phyloP scores from a whole-genome alignment of 2,329 filamentous ascomycete species.

The Beauveria asiatica region DNA sequence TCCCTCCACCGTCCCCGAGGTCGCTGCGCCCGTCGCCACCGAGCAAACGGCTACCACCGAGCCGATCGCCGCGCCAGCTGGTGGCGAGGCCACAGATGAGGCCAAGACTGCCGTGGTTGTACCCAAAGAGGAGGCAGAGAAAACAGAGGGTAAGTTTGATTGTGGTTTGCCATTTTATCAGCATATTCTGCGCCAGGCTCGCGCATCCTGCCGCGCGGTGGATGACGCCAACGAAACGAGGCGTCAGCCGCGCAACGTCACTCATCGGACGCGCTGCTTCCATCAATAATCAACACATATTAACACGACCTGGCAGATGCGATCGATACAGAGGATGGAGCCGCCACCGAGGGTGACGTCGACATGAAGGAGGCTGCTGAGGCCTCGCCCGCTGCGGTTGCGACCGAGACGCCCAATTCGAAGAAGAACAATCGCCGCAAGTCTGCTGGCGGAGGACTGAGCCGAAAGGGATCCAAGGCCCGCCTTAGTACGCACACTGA shows the following conservation, averaged over 20 bases:
- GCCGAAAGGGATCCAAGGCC: slow-evolving; percentile 73
- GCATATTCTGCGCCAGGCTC: background rate
- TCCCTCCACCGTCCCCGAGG: slow-evolving; percentile 27
- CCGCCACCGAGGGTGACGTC: slow-evolving; percentile 34
- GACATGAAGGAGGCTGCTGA: slow-evolving; percentile 43
- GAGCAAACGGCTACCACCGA: slow-evolving; percentile 17
- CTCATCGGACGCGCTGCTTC: background rate
- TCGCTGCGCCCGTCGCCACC: slow-evolving; percentile 23
- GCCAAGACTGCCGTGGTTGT: slow-evolving; percentile 18
- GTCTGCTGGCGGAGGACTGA: slow-evolving; percentile 63
- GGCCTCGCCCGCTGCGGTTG: slow-evolving; percentile 20
- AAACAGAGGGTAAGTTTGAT: slow-evolving; percentile 23
- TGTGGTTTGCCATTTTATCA: background rate
- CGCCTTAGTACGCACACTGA: slow-evolving; percentile 60
- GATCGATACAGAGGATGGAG: slow-evolving; percentile 21
- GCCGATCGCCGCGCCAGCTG: slow-evolving; percentile 19
- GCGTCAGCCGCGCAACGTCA: background rate
- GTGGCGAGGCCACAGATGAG: slow-evolving; percentile 16
- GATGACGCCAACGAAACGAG: background rate
- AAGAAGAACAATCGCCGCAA: slow-evolving; percentile 55
- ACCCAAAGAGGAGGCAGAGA: slow-evolving; percentile 22
- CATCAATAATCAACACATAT: background rate
- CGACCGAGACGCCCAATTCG: slow-evolving; percentile 28
- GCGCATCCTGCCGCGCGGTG: background rate
- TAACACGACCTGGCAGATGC: slow-evolving; percentile 2